Base-by-base conservation (phyloP, 768 basidiomycete species). In the Amanita subjunquillea region DNA sequence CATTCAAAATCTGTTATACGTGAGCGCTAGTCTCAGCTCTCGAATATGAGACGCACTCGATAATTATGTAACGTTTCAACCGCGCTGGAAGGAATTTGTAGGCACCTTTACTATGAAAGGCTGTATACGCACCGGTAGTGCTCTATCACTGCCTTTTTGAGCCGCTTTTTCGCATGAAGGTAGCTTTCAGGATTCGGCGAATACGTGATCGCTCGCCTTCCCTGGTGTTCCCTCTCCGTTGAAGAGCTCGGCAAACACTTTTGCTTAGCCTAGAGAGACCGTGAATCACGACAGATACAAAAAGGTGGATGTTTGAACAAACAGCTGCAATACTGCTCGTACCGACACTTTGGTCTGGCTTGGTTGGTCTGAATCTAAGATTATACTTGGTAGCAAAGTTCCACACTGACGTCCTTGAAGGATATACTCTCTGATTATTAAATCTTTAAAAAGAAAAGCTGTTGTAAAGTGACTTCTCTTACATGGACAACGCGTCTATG, bases 61-160 rank as follows among this genome's bases (percentile, higher is more conserved):
- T 95, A 99, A 62, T 91, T 91, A 59, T 91, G 88, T 55, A 99
- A 72, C 48, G 85, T 69, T 62, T 95, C 92, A 20, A 96, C 70
- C 8, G 79, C 85, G 15, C 91, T 87, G 59, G 12, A 23, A 39
- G 44, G 48, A 50, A 25, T 13, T 1, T 34, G 13, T 23, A 13
- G 42, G 8, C 45, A 42, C 5, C 38, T 7, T 29, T 27, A 8
- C 25, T 27, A 12, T 6, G 25, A 17, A 46, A 4, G 23, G 36
- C 22, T 43, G 27, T 17, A 27, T 49, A 60, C 68, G 36, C 58
- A 85, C 85, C 81, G 78, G 66, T 98, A 95, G 63, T 85, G 85
- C 61, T 95, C 91, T 47, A 83, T 59, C 0, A 88, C 75, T 1
- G 95, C 96, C 55, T 80, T 83, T 65, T 88, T 88, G 42, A 99